Conservation (phyloP, 2,329 filamentous ascomycete species). For the Endoconidiophora laricicola region DNA sequence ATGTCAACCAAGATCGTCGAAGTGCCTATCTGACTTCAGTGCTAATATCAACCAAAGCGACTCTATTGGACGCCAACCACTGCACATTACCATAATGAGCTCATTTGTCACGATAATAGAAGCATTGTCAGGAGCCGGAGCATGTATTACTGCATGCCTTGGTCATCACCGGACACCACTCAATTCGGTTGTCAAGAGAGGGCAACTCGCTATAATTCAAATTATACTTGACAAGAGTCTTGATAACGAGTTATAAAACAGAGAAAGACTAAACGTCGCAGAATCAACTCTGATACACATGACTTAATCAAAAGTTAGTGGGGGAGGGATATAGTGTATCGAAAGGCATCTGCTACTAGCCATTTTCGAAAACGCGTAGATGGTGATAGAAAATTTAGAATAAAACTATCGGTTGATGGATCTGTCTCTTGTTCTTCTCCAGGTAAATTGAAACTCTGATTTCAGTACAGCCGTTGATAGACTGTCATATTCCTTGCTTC, state of each 20-base stretch:
- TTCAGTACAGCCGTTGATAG: too few relatives aligned
- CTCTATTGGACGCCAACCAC: constrained; percentile 60
- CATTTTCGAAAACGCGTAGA: too few relatives aligned
- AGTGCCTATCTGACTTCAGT: constrained; percentile 51
- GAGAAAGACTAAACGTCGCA: too few relatives aligned
- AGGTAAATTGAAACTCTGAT: too few relatives aligned
- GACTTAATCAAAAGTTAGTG: too few relatives aligned
- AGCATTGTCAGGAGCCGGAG: constrained; percentile 52
- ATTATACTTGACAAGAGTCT: constrained; percentile 58
- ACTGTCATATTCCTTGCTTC: too few relatives aligned
- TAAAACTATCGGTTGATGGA: too few relatives aligned
- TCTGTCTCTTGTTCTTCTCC: too few relatives aligned
- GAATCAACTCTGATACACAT: too few relatives aligned
- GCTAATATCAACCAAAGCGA: constrained; percentile 59
- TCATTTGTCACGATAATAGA: constrained; percentile 56
- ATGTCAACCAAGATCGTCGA: constrained; percentile 56
- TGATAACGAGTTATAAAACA: constrained; percentile 34
- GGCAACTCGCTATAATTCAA: constrained; percentile 50
- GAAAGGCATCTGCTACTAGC: too few relatives aligned
- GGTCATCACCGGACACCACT: constrained; percentile 68
- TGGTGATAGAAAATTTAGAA: too few relatives aligned
- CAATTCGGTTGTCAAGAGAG: constrained; percentile 62
- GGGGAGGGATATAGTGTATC: too few relatives aligned
- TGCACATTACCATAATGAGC: constrained; percentile 57
- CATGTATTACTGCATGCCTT: constrained; percentile 55